Conservation (phyloP, 2,329 filamentous ascomycete genomes). For the Diaporthe sp. region DNA sequence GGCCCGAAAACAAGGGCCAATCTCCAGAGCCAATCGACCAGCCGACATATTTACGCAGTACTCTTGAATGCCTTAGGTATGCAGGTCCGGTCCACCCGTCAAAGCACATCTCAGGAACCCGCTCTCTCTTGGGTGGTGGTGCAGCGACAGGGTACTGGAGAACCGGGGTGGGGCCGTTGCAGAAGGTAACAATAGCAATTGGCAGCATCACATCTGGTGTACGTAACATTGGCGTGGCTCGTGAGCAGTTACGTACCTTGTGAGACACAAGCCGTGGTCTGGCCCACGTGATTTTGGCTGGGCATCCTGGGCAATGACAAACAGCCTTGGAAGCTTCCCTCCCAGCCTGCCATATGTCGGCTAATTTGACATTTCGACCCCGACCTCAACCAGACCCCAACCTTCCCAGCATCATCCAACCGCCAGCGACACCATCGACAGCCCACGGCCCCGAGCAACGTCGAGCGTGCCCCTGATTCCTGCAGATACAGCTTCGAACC, state of each 20-base stretch:
- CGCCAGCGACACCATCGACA: neutral
- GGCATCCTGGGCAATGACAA: slow-evolving; percentile 13
- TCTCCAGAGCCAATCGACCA: neutral
- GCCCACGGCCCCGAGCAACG: neutral
- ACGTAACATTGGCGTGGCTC: neutral
- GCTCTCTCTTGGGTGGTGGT: neutral
- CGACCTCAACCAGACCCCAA: neutral
- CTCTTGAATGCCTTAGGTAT: neutral
- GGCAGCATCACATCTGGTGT: neutral
- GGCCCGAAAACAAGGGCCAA: neutral
- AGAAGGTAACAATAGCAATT: neutral
- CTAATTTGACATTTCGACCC: neutral
- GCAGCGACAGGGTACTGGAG: neutral
- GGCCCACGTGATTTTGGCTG: slow-evolving; percentile 25
- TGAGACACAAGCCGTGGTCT: neutral
- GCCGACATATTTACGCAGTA: neutral
- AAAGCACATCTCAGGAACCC: slow-evolving; percentile 8
- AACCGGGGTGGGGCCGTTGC: neutral
- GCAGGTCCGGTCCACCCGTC: slow-evolving; percentile 11
- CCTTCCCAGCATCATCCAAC: neutral
- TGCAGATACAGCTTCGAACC: neutral
- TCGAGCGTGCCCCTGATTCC: neutral
- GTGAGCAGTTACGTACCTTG: neutral
- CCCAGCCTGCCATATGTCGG: neutral
- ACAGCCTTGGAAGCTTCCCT: slow-evolving; percentile 4